Evolutionary conservation across 306 rosid species (phyloP).

Genomic region (barrel medic (Medicago truncatula)): DNA sequence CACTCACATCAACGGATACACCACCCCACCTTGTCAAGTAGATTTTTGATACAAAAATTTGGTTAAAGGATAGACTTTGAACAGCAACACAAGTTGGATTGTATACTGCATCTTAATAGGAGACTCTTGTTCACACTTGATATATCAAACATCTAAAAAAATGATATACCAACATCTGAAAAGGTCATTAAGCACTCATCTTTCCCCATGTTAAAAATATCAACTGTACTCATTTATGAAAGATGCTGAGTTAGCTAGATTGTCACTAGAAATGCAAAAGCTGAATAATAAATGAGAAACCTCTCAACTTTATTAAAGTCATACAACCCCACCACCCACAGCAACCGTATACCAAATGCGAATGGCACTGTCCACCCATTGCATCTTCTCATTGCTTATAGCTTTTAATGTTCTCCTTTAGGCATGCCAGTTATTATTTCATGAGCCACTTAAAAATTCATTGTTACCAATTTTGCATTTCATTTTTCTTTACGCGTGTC

Average conservation of each 20-base stretch:
- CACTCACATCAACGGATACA: no score
- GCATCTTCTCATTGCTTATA: conserved; percentile 37
- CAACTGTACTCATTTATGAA: not conserved
- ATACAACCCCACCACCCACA: conserved; percentile 43
- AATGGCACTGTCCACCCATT: conserved; percentile 31
- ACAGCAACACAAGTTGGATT: no score
- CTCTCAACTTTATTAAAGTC: conserved; percentile 19
- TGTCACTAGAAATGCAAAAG: conserved; percentile 26
- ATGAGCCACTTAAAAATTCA: conserved; percentile 11
- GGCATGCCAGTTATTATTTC: conserved; percentile 42
- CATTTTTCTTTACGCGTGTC: conserved; percentile 31
- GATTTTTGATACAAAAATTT: no score
- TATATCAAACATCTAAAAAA: no score
- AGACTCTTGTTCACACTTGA: no score
- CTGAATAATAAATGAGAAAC: not conserved
- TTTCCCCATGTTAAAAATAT: not conserved
- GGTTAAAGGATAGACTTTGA: no score
- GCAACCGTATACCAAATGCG: conserved; percentile 36
- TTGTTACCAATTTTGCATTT: conserved; percentile 25
- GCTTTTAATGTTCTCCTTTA: conserved; percentile 32
- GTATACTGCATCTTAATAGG: no score
- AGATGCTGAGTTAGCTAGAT: conserved; percentile 15
- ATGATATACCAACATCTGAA: no score
- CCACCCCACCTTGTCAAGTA: no score
- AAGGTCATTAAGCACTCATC: not conserved